Conservation (phyloP, 805 yeast species). For the Clavispora carvajalis region DNA sequence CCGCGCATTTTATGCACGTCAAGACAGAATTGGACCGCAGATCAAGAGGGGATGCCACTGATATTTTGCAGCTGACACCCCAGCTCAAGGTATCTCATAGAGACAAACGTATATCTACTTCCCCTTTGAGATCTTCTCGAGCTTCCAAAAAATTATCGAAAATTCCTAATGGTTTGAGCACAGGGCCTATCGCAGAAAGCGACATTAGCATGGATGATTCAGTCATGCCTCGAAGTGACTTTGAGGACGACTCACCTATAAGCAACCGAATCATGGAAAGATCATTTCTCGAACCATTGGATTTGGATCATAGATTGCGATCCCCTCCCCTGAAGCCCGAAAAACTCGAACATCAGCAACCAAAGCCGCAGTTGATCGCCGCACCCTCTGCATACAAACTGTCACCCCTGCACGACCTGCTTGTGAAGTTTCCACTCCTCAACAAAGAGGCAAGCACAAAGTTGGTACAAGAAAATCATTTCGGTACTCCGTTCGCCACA, state of each 20-base stretch:
- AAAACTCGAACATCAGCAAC: neutral
- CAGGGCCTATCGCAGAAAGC: constrained; percentile 16
- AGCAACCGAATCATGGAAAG: constrained; percentile 20
- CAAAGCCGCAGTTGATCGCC: neutral
- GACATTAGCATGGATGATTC: constrained; percentile 30
- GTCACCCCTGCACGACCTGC: neutral
- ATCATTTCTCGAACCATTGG: constrained; percentile 20
- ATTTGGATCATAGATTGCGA: constrained; percentile 24
- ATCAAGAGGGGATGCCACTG: neutral
- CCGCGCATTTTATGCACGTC: constrained; percentile 24
- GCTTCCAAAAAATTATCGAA: constrained; percentile 14
- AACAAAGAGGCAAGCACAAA: constrained; percentile 32
- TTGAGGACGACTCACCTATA: constrained; percentile 27
- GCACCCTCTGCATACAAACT: neutral
- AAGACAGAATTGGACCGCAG: neutral
- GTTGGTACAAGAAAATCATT: constrained; percentile 2
- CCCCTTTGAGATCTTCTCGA: constrained; percentile 23
- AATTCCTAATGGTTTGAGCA: constrained; percentile 6
- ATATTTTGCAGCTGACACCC: neutral
- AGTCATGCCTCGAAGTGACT: constrained; percentile 17
- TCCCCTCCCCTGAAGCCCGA: constrained; percentile 22
- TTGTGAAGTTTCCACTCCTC: constrained; percentile 23
- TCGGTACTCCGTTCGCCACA: neutral
- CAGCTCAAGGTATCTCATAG: constrained; percentile 7
- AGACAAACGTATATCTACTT: constrained; percentile 19